These are phyloP conservation scores for Pyrenophora seminiperda DNA, from an alignment of 2,329 filamentous ascomycete species.

Conservation along the genomic window DNA sequence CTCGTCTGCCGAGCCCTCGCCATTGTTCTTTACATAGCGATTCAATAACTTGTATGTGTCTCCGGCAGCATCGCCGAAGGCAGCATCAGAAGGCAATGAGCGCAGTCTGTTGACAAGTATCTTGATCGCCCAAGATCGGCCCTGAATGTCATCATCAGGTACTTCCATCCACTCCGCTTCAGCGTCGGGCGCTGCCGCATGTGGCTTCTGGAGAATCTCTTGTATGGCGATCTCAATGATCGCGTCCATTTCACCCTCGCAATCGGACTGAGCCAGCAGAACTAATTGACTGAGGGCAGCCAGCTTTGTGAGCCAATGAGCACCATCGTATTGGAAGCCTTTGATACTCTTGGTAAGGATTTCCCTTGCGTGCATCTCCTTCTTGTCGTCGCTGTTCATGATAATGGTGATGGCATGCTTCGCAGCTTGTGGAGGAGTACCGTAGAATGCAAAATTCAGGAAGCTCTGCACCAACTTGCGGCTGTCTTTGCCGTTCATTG, in stretches of 20 bases:
- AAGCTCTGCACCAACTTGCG: slow-evolving; percentile 81
- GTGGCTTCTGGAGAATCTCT: slow-evolving; percentile 73
- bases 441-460: slow-evolving; percentile 80
- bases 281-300: slow-evolving; percentile 76
- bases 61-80: slow-evolving; percentile 59
- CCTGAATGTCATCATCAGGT: slow-evolving; percentile 78
- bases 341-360: slow-evolving; percentile 77
- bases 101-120: slow-evolving; percentile 85
- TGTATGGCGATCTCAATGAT: slow-evolving; percentile 79
- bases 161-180: slow-evolving; percentile 59
- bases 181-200: slow-evolving; percentile 59
- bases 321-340: slow-evolving; percentile 72
- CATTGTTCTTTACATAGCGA: slow-evolving; percentile 73
- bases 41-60: slow-evolving; percentile 80
- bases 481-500: slow-evolving; percentile 61
- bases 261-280: slow-evolving; percentile 72
- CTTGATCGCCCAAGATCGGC: slow-evolving; percentile 83
- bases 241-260: slow-evolving; percentile 71
- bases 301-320: slow-evolving; percentile 76
- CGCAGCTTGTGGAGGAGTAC: slow-evolving; percentile 78
- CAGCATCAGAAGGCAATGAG: slow-evolving; percentile 55
- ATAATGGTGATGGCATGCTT: slow-evolving; percentile 95
- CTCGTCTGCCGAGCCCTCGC: slow-evolving; percentile 74
- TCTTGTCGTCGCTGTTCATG: slow-evolving; percentile 75
- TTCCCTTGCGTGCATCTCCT: slow-evolving; percentile 84